These are phyloP conservation scores for Colletotrichum euphorbiae DNA, from an alignment of 2,329 filamentous ascomycete species.

Conservation along the genomic window DNA sequence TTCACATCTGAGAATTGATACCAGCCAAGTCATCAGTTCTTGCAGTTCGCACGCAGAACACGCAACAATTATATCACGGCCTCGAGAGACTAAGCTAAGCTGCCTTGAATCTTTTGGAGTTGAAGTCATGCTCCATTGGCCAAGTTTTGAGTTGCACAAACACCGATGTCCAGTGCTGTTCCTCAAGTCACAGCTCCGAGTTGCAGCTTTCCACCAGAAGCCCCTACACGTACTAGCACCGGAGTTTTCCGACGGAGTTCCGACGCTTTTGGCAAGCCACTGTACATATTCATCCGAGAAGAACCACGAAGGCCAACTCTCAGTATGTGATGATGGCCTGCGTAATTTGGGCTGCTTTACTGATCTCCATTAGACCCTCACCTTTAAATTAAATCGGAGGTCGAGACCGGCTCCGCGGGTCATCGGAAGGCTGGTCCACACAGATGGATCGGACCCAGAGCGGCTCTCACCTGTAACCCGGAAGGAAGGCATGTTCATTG, in stretches of 20 bases:
- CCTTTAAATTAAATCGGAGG: neutral
- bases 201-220: too few relatives aligned
- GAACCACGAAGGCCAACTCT: neutral
- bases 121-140: neutral
- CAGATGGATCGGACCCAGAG: neutral
- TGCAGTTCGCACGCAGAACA: neutral
- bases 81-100: neutral
- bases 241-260: too few relatives aligned
- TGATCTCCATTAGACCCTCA: neutral
- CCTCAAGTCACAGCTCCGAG: too few relatives aligned
- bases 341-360: too few relatives aligned
- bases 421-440: slow-evolving; percentile 1
- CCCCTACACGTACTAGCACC: too few relatives aligned
- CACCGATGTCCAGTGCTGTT: too few relatives aligned
- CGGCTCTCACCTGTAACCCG: neutral
- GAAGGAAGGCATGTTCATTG: slow-evolving; percentile 4
- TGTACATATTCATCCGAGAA: too few relatives aligned
- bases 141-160: neutral
- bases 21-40: neutral
- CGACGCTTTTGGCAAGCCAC: too few relatives aligned
- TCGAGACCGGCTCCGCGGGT: slow-evolving; percentile 2
- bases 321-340: too few relatives aligned
- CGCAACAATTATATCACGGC: neutral
- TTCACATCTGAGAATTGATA: slow-evolving; percentile 6
- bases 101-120: neutral